These are phyloP conservation scores for Aspergillus haitiensis DNA, from an alignment of 495 filamentous ascomycete species.

Conservation along the genomic window DNA sequence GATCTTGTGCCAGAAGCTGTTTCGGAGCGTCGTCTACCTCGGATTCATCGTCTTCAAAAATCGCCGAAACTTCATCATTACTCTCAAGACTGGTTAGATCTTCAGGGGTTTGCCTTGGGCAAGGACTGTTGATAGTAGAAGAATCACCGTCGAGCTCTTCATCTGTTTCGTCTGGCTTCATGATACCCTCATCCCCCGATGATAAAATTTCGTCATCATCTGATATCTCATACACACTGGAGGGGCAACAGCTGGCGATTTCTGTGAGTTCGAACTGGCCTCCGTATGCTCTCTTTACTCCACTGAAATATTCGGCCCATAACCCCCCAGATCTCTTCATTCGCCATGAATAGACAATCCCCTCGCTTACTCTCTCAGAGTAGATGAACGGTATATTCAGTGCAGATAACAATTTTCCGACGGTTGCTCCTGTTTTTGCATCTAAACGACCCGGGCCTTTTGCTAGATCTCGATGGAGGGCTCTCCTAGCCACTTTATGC, in stretches of 20 bases:
- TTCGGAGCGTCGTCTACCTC: background rate
- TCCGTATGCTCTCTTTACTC: constrained; percentile 18
- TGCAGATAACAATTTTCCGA: constrained; percentile 23
- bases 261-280: background rate
- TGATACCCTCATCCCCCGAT: no score
- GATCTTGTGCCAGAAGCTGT: background rate
- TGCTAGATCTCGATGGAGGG: constrained; percentile 12
- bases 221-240: background rate
- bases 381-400: constrained; percentile 17
- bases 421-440: constrained; percentile 9
- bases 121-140: no score
- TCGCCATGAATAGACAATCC: constrained; percentile 25
- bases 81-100: background rate
- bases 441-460: constrained; percentile 16
- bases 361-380: constrained; percentile 7
- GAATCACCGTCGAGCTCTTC: no score
- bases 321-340: constrained; percentile 15
- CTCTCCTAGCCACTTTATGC: background rate
- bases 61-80: background rate
- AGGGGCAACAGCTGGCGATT: no score
- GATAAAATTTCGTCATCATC: no score
- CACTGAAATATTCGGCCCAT: constrained; percentile 19
- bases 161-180: no score
- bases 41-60: constrained; percentile 5
- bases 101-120: background rate